Base-by-base conservation (phyloP, 371 early-diverging fungal species). In the Mucor lusitanicus region DNA sequence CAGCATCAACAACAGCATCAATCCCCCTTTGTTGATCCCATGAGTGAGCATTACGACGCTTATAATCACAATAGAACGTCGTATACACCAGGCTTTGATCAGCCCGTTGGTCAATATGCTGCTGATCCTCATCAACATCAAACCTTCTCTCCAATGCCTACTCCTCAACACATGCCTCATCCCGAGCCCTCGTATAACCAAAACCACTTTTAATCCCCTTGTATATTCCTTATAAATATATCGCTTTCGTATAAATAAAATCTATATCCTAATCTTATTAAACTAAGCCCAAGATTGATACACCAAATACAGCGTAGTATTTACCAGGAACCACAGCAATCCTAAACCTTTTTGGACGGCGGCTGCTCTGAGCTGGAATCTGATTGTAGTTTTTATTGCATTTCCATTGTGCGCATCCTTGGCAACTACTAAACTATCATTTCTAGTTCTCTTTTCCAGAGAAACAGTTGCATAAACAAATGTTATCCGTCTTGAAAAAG, bases 171-270 rank as follows among this genome's bases (percentile, higher is more conserved):
- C 42, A 59, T 66, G 54, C 60, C 71, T 54, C 63, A 63, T 2
- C 71, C 71, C 15, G 67, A 71, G n/a, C 71, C 67, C n/a, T 42
- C 67, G n/a, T 67, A 67, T 42, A 67, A 71, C 37, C 66, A 70
- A 32, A 23, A 42, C n/a, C 50, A 62, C 37, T 48, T 48, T 27
- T 53, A 53, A 50, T 54, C 11, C 21, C 9, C 48, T 13, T 50
- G 50, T 50, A 50, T 50, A 50, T 50, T 50, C 50, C 23, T 23
- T 55, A 32, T 55, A 55, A 28, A 23, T 55, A 28, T 32, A 19
- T 23, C 53, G 3, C 50, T 6, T 54, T 27, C 21, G 40, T 40
- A 57, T 32, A 57, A 15, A 28, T 32, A 32, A 1, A 57, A n/a
- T 9, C 8, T 35, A 35, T 35, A 35, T 33, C 19, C 19, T 56